Evolutionary conservation across 768 basidiomycete species (phyloP), one percentile per base, ranked within the genome.

Genomic region (Macrolepiota albuminosa): DNA sequence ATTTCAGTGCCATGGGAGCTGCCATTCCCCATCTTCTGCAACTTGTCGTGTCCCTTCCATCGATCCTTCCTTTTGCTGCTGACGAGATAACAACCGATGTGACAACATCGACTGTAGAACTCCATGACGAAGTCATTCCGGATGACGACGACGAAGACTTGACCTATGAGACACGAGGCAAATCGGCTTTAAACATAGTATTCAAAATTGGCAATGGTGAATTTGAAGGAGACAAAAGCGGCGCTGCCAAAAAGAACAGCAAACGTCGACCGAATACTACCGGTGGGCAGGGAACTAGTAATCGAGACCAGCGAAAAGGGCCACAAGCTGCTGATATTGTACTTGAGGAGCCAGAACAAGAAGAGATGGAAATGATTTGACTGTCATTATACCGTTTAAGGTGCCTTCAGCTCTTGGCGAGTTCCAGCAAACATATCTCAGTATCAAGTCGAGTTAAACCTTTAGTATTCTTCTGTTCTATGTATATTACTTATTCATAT

Each of bases 1-100:
- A 86, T 70, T 72, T 95, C 47, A 84, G 82, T 60, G 93, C 91
- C 6, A 88, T 95, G 85, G 93, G 92, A 29, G 93, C 93, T 5
- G 92, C 94, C 1, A 94, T 95, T 59, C 92, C 93, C 3, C 87
- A 86, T 66, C 83, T 93, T 26, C 73, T 89, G 33, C 84, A 84
- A 50, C 78, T 96, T 14, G 74, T 82, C 13, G 80, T 86, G 6
- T 86, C 91, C 24, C 77, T 95, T 33, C 89, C 91, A 0, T 77
- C 81, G 3, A 84, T 88, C 51, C 78, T 95, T 11, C 90, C 91
- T 0, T 91, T 83, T 66, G 64, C 83, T 0, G 70, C 73, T 40
- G 81, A 84, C 51, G 88, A 91, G 58, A 82, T 91, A 5, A 77
- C 79, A 45, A 80, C 79, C 26, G 80, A 87, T 58, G 75, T 88